Conservation (phyloP, 441 rosid genomes). For the Pelargonium australe region DNA sequence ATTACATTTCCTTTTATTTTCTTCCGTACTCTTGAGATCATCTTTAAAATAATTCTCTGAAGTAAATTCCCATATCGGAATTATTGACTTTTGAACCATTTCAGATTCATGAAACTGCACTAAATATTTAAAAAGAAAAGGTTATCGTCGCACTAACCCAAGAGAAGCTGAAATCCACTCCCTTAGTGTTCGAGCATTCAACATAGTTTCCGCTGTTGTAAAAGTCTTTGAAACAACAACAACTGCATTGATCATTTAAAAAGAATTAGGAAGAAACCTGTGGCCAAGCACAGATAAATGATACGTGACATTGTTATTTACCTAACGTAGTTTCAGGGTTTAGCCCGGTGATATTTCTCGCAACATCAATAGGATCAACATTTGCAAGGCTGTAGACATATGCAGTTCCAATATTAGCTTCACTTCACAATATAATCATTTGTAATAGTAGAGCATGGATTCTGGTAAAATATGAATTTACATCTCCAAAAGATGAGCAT, state of each 20-base stretch:
- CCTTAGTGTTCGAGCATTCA: constrained; percentile 92
- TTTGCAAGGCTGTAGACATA: constrained; percentile 74
- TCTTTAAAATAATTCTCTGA: neutral
- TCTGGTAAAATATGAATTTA: no score
- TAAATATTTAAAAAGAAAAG: neutral
- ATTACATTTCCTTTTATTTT: neutral
- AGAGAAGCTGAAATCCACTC: constrained; percentile 86
- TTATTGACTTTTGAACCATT: constrained; percentile 9
- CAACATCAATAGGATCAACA: constrained; percentile 92
- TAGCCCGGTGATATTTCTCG: constrained; percentile 65
- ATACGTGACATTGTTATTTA: constrained; percentile 21
- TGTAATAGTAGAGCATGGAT: neutral
- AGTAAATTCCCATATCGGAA: neutral
- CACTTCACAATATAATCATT: constrained; percentile 10
- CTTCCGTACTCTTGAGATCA: neutral
- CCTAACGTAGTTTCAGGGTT: constrained; percentile 93
- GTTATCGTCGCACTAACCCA: constrained; percentile 54
- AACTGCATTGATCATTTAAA: constrained; percentile 40
- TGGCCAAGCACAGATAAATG: neutral
- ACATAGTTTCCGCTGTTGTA: constrained; percentile 97
- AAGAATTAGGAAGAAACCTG: constrained; percentile 7
- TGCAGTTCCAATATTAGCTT: constrained; percentile 24
- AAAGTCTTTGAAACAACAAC: constrained; percentile 96
- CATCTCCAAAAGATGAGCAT: no score
- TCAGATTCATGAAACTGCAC: constrained; percentile 15